Evolutionary conservation across 805 yeast species (phyloP), one percentile per base, ranked within the genome.

Genomic region (Debaryomyces tyrocola): DNA sequence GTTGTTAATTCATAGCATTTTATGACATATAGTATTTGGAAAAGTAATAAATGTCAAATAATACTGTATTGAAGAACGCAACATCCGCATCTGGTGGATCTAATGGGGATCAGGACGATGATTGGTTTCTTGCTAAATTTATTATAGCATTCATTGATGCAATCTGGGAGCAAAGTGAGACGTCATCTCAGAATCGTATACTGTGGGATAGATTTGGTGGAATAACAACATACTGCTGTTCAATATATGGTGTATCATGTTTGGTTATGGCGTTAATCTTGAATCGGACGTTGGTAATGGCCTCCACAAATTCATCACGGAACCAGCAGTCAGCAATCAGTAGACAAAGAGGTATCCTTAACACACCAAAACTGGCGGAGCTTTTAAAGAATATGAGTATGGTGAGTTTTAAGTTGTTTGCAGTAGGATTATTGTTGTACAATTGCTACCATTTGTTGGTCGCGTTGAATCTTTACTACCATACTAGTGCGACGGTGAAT

Each of bases 221-320:
- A 4, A 42, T 53, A n/a, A 35, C 53, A 14, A 51, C 60, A n/a
- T 73, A 69, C 50, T 61, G 68, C 45, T 68, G 66, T 41, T 68
- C 74, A 10, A 42, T 59, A 5, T 73, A 73, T 46, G 78, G 75
- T 0, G 41, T 70, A 15, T 38, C 66, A 21, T 70, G 75, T 45
- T 55, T 73, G 40, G 42, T 65, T 6, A 67, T 71, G 69, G 70
- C 75, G 1, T 56, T 72, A 9, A 44, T 71, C 2, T 55, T 71
- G 48, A 71, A 71, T 49, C 48, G 76, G 14, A 71, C 76, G 0
- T 44, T 66, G 44, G 65, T 63, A 6, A 54, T 71, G 45, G 76
- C 77, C 1, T 64, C 72, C 12, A 62, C 72, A 12, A 69, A 67
- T 41, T 50, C 57, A 9, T 36, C 41, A 9, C 28, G 28, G 9